Percentiles rank a stretch among this genome's conserved stretches.
Conservation (phyloP, 139 green algal genomes). For the Trebouxia sp. region DNA sequence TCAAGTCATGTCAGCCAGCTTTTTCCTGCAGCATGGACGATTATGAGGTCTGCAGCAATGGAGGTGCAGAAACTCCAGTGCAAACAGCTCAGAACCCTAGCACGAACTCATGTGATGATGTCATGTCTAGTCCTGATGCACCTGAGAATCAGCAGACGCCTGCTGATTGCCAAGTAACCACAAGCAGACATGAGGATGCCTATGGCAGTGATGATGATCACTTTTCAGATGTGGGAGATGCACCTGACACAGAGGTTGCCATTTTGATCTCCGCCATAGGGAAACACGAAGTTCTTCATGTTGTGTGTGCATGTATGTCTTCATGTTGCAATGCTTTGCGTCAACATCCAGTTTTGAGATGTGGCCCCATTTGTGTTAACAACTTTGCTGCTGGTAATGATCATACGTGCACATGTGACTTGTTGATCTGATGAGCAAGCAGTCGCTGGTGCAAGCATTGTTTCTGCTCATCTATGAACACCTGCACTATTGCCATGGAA, state of each 20-base stretch:
- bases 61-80: neutral
- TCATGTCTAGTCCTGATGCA: neutral
- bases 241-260: conserved; percentile 49
- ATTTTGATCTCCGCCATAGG: neutral
- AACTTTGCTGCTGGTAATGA: neutral
- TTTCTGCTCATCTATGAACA: neutral
- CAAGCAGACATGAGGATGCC: neutral
- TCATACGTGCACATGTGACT: neutral
- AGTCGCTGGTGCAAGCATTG: neutral
- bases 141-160: neutral
- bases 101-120: neutral
- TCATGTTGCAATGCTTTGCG: too few species aligned
- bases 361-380: too few species aligned
- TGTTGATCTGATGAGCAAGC: neutral
- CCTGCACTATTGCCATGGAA: neutral
- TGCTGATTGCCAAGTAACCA: neutral
- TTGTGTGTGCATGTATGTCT: too few species aligned
- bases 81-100: neutral
- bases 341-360: too few species aligned
- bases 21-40: neutral
- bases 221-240: conserved; percentile 59
- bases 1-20: neutral
- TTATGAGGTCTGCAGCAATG: conserved; percentile 17
- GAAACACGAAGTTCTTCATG: neutral
- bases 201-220: conserved; percentile 36